These are phyloP conservation scores for Nyctanthes arbortristis DNA, from an alignment of 257 asterid genomes.

Conservation along the genomic window DNA sequence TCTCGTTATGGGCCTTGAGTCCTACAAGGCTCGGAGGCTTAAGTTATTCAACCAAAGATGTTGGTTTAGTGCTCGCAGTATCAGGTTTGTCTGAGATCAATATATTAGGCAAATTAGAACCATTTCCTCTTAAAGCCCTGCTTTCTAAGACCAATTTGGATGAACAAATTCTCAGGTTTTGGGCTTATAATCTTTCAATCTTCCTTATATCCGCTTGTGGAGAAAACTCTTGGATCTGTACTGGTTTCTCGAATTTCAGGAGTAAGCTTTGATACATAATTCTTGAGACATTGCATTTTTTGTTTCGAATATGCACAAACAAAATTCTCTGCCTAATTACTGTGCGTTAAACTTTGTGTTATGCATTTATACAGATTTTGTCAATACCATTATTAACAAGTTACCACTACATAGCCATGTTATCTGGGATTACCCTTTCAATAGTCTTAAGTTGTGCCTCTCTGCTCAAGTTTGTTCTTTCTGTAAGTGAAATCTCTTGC, in stretches of 20 bases:
- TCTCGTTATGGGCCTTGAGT: neutral
- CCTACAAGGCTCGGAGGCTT: neutral
- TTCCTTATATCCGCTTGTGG: constrained; percentile 52
- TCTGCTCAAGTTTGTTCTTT: constrained; percentile 58
- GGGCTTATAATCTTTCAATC: constrained; percentile 74
- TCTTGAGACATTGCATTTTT: no score
- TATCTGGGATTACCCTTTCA: constrained; percentile 64
- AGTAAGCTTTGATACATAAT: no score
- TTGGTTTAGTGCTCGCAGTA: constrained; percentile 43
- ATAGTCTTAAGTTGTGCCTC: constrained; percentile 59
- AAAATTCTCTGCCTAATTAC: no score
- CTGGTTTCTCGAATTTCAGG: constrained; percentile 59
- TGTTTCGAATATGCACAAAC: no score
- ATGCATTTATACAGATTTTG: constrained; percentile 45
- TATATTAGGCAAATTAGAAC: no score
- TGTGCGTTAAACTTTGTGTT: no score
- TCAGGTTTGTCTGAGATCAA: constrained; percentile 33
- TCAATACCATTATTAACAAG: constrained; percentile 74
- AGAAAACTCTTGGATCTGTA: constrained; percentile 59
- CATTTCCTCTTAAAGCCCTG: no score
- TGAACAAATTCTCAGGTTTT: constrained; percentile 55
- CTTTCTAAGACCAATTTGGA: no score
- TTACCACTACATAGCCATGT: constrained; percentile 69
- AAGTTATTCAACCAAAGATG: constrained; percentile 12
- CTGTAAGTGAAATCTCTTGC: no score